phyloP scores from a whole-genome alignment of 768 basidiomycete species.

The Suillus occidentalis region DNA sequence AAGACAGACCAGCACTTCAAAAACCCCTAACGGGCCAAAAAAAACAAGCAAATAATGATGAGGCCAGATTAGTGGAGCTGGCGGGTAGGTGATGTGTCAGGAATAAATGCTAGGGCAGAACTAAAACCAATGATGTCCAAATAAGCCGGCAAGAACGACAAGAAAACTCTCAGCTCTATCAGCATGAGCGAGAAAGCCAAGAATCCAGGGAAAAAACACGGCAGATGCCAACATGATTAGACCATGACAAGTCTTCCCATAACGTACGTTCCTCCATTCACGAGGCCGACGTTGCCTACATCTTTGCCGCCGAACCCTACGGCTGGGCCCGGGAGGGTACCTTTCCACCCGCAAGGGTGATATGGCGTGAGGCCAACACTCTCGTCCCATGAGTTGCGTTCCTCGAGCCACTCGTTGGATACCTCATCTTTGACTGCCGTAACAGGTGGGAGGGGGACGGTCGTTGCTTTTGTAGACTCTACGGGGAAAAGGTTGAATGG shows the following conservation, averaged over 20 bases:
- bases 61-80: not conserved
- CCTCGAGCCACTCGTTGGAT: conserved; percentile 46
- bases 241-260: conserved; percentile 37
- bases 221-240: conserved; percentile 12
- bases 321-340: conserved; percentile 59
- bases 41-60: conserved; percentile 4
- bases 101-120: not conserved
- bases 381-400: conserved; percentile 72
- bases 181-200: conserved; percentile 8
- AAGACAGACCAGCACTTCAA: conserved; percentile 3
- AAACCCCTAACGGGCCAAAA: conserved; percentile 4
- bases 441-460: conserved; percentile 67
- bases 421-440: conserved; percentile 36
- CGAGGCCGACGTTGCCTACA: conserved; percentile 30
- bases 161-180: not conserved
- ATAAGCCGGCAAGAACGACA: not conserved
- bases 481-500: conserved; percentile 59
- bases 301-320: conserved; percentile 39
- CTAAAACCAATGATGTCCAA: not conserved
- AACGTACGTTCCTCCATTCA: conserved; percentile 35
- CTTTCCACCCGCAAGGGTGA: conserved; percentile 65
- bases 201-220: conserved; percentile 1
- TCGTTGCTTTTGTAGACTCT: conserved; percentile 49
- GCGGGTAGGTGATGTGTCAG: not conserved
- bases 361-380: conserved; percentile 57